Conservation (phyloP, 2,329 filamentous ascomycete species). For the Neofusicoccum ribis region DNA sequence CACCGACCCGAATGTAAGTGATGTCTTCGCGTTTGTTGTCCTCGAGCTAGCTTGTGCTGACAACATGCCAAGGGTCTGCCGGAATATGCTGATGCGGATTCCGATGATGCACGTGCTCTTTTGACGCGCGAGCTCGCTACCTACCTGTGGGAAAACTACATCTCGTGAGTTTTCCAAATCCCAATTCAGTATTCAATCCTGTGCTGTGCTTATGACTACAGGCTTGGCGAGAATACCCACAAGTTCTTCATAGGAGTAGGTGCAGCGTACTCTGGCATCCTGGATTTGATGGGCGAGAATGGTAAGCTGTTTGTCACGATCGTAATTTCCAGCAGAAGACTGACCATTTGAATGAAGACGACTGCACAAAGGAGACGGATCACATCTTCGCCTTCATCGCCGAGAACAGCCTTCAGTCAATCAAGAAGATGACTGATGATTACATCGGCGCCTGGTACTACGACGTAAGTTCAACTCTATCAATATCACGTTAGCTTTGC, state of each 20-base stretch:
- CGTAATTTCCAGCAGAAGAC: neutral
- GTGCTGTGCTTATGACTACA: constrained; percentile 22
- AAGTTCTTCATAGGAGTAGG: constrained; percentile 87
- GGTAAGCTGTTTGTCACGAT: constrained; percentile 48
- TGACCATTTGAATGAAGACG: constrained; percentile 38
- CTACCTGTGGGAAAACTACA: constrained; percentile 97
- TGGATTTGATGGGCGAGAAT: constrained; percentile 75
- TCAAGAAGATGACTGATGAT: constrained; percentile 66
- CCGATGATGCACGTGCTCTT: constrained; percentile 36
- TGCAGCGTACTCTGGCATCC: constrained; percentile 81
- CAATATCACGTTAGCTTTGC: neutral
- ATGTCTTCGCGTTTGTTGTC: neutral
- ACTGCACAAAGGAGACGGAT: constrained; percentile 66
- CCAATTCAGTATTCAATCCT: neutral
- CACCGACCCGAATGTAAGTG: constrained; percentile 60
- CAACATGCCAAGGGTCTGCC: constrained; percentile 30
- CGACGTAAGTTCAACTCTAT: constrained; percentile 44
- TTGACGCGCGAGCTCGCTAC: constrained; percentile 70
- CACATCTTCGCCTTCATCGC: constrained; percentile 81
- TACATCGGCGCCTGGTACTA: constrained; percentile 84
- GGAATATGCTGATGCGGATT: constrained; percentile 51
- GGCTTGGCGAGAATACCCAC: constrained; percentile 64
- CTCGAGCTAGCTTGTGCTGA: constrained; percentile 14
- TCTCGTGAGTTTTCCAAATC: constrained; percentile 58
- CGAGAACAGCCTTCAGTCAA: constrained; percentile 71